These are phyloP conservation scores for Balansia obtecta DNA, from an alignment of 2,329 filamentous ascomycete species.

Conservation along the genomic window DNA sequence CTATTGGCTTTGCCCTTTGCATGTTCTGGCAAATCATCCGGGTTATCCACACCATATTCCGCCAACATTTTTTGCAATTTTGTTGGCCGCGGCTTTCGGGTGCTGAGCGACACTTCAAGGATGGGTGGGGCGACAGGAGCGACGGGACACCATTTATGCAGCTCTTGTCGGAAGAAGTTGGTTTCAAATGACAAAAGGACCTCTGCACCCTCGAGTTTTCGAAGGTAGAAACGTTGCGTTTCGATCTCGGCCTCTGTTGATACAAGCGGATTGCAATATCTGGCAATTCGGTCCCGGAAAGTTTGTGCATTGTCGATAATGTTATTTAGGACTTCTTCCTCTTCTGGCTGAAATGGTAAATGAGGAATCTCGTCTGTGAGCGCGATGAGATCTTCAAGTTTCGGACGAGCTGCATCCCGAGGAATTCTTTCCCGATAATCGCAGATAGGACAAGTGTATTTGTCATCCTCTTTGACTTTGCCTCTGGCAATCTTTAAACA, in stretches of 20 bases:
- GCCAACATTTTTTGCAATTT: conserved; percentile 93
- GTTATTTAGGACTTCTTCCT: conserved; percentile 73
- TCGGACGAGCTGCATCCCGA: conserved; percentile 86
- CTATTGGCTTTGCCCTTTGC: conserved; percentile 67
- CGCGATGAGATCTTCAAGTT: conserved; percentile 74
- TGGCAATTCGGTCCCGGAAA: conserved; percentile 72
- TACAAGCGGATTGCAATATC: conserved; percentile 70
- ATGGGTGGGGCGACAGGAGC: conserved; percentile 77
- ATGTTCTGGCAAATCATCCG: conserved; percentile 77
- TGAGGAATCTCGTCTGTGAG: conserved; percentile 74
- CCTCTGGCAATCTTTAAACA: conserved; percentile 95
- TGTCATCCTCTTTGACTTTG: conserved; percentile 96
- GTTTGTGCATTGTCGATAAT: conserved; percentile 77
- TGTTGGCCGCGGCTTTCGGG: conserved; percentile 87
- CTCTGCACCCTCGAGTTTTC: conserved; percentile 94
- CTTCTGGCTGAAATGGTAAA: conserved; percentile 90
- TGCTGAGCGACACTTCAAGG: conserved; percentile 77
- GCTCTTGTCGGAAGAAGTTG: conserved; percentile 93
- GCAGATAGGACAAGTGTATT: conserved; percentile 96
- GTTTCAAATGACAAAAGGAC: conserved; percentile 85
- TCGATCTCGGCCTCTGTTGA: conserved; percentile 77
- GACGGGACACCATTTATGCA: conserved; percentile 90
- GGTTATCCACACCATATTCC: conserved; percentile 77
- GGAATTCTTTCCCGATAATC: conserved; percentile 96
- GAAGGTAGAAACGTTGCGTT: conserved; percentile 85